A percentile compares a stretch with the other conserved stretches of the same genome.
These are phyloP conservation scores for Pichia sp. DNA, from an alignment of 1,139 yeast genomes.

Conservation along the genomic window DNA sequence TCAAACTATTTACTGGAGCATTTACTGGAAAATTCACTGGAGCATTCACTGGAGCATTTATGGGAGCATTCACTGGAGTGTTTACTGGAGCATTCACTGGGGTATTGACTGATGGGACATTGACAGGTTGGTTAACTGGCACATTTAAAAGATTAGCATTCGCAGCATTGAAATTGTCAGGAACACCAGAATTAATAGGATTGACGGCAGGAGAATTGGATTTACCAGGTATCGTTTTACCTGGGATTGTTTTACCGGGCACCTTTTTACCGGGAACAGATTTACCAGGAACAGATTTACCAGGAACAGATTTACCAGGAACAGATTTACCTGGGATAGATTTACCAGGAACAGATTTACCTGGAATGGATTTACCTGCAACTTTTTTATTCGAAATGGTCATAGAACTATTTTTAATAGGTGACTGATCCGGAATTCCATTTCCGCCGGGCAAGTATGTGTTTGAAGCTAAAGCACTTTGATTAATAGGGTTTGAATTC, in stretches of 20 bases:
- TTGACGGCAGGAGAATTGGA: not conserved
- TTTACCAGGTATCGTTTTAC: not conserved
- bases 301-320: slow-evolving; percentile 5
- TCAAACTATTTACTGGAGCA: not conserved
- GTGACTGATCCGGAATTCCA: no score
- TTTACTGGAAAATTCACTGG: not conserved
- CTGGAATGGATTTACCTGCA: slow-evolving; percentile 4
- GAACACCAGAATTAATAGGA: not conserved
- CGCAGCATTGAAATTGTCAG: not conserved
- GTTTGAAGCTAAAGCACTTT: no score
- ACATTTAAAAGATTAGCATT: slow-evolving; percentile 1
- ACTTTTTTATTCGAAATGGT: not conserved
- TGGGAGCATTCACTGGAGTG: not conserved
- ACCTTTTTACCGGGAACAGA: slow-evolving; percentile 3
- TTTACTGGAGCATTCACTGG: slow-evolving; percentile 3
- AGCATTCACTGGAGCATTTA: slow-evolving; percentile 1
- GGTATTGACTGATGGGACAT: not conserved
- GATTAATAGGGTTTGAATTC: no score
- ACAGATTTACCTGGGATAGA: slow-evolving; percentile 2
- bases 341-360: slow-evolving; percentile 6
- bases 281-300: slow-evolving; percentile 2
- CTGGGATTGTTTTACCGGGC: slow-evolving; percentile 7
- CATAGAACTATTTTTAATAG: not conserved
- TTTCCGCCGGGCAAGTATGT: no score
- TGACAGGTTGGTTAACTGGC: slow-evolving; percentile 3